Evolutionary conservation across 495 filamentous ascomycete species (phyloP), one percentile per base, ranked within the genome.

Genomic region (Oidiodendron maius): DNA sequence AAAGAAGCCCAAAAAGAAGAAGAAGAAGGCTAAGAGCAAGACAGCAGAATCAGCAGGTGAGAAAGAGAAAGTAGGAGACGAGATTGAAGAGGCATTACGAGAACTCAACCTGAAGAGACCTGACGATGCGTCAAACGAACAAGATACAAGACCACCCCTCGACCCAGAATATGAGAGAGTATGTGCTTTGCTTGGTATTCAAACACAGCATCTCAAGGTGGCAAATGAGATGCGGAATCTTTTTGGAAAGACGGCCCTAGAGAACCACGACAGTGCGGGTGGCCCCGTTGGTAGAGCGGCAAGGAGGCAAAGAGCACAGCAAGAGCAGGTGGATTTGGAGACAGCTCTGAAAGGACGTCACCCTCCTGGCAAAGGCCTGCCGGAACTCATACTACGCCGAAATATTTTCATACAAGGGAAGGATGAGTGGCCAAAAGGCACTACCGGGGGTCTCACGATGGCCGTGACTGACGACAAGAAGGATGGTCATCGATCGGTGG

Each of bases 181-280:
- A 28, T 71, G 68, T 55, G 53, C 78, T n/a, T 68, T 95, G 24
- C 68, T 97, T 1, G 69, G 76, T 10, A 77, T 96, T 46, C 89
- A 93, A 38, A 77, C 85, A 1, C 77, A 83, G 51, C 79, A 86
- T 53, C 77, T 99, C 10, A 95, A 94, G 60, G 86, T 86, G 12
- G 74, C 78, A 4, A 94, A 95, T 55, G 93, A 99, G 66, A 96
- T 99, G 90, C 84, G 87, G 35, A 82, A 80, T 51, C 67, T 99
- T 2, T 99, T 99, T 66, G 93, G 93, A 0, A 83, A 83, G 46
- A 79, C 84, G 22, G 85, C 86, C 9, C 68, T 93, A 46, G 77
- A 76, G 20, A 66, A 76, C 17, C 70, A 74, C 43, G 61, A 74
- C 38, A 74, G 81, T 20, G 58, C 76, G 48, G 66, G 69, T 18